Evolutionary conservation across 495 filamentous ascomycete species (phyloP), one percentile per base, ranked within the genome.

Genomic region (Aspergillus kassunensis): DNA sequence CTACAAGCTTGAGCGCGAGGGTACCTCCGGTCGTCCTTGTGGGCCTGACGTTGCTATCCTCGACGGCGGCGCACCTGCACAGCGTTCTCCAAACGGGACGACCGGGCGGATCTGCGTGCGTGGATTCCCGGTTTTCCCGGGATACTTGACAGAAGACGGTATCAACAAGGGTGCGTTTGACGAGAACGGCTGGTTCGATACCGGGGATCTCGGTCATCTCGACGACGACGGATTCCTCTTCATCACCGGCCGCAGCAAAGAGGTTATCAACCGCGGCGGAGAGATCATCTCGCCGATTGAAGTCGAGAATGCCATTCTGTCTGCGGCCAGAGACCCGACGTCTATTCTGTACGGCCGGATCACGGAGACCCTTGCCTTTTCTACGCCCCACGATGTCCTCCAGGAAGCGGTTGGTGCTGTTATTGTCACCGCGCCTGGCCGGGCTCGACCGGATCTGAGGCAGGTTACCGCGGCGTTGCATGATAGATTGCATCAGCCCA

Each of bases 31-130:
- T 0, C n/a, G 43, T 13, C 43, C 43, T 12, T 27, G 33, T 21
- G 43, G 43, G 4, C 43, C 43, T 0, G 43, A 45, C n/a, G 43
- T 45, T n/a, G 43, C 43, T n/a, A 45, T 45, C 34, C 43, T 45
- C 6, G 43, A 45, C n/a, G 43, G 16, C 3, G 24, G 16, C 10
- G 9, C 1, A 4, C 37, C 43, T 1, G 27, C 27, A 2, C 3
- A 21, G 43, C 25, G 16, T 21, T 15, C 16, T 9, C n/a, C 29
- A 0, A 31, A 23, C 1, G 43, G 43, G 15, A 24, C n/a, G 9
- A 45, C 43, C 9, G 43, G 43, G 1, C 24, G 43, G 27, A 45
- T 45, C 18, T 45, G 43, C 29, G 43, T 45, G 9, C 25, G 43
- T 6, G 43, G 43, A 20, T 45, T 45, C 16, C 43, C 43, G 5